These are phyloP conservation scores for Radiomyces spectabilis DNA, from an alignment of 192 early-diverging fungal species.

Conservation along the genomic window DNA sequence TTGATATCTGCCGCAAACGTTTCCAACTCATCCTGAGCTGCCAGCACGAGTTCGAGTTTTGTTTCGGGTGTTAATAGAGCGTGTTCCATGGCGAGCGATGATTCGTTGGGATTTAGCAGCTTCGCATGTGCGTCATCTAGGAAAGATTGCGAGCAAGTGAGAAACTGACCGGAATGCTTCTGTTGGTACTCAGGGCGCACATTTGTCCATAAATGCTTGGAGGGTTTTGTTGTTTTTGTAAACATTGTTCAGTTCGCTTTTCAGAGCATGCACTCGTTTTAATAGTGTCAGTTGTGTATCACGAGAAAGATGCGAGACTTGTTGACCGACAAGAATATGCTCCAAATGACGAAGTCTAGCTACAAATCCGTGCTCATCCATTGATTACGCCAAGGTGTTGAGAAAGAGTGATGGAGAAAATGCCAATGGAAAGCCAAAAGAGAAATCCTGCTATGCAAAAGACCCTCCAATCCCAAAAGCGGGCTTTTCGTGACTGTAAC, in stretches of 20 bases:
- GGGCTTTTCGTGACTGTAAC: too few species aligned
- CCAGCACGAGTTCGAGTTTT: slow-evolving; percentile 31
- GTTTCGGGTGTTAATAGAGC: slow-evolving; percentile 27
- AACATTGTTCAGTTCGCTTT: slow-evolving; percentile 19
- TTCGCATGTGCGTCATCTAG: slow-evolving; percentile 25
- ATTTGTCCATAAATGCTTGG: slow-evolving; percentile 28
- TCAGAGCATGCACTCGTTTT: slow-evolving; percentile 11
- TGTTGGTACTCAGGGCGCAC: too few species aligned
- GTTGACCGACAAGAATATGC: slow-evolving; percentile 15
- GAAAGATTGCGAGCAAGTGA: too few species aligned
- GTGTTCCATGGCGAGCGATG: slow-evolving; percentile 26
- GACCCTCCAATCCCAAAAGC: neutral
- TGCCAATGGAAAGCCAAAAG: neutral
- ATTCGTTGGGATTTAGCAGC: slow-evolving; percentile 19
- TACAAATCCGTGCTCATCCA: slow-evolving; percentile 29
- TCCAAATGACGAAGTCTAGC: slow-evolving; percentile 20
- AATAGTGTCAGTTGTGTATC: neutral
- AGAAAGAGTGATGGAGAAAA: neutral
- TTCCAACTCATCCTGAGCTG: slow-evolving; percentile 26
- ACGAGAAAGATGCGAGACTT: neutral
- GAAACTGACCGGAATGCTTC: too few species aligned
- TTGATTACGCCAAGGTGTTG: neutral
- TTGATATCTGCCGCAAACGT: slow-evolving; percentile 26
- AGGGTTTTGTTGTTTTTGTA: slow-evolving; percentile 23
- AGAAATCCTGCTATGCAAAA: neutral